Percentiles rank a stretch among this genome's conserved stretches.
These are phyloP conservation scores for Thielaviopsis cerberus DNA, from an alignment of 2,329 filamentous ascomycete species.

Conservation along the genomic window DNA sequence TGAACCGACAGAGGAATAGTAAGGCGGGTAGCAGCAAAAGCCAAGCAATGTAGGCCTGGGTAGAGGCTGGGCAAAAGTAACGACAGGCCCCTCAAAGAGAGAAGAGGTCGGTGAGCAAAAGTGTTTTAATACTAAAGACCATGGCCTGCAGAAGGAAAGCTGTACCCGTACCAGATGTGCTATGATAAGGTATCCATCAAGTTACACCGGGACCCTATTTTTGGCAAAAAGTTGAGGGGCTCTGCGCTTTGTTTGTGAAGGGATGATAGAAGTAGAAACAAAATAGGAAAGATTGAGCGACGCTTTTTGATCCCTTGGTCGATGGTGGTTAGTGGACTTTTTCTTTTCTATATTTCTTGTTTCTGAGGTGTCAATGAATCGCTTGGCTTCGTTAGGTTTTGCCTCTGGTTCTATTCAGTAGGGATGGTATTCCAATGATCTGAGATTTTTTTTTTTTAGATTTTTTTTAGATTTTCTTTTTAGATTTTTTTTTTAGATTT, in stretches of 20 bases:
- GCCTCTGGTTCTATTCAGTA: too few relatives aligned
- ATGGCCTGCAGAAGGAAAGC: background rate
- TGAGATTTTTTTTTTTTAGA: too few relatives aligned
- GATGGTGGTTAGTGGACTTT: too few relatives aligned
- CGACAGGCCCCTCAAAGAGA: background rate
- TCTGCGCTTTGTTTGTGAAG: background rate
- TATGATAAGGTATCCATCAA: background rate
- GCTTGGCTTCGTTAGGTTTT: background rate
- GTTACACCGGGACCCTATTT: background rate
- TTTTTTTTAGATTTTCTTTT: too few relatives aligned
- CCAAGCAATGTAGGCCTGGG: too few relatives aligned
- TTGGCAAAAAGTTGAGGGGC: background rate
- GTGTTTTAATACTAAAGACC: background rate
- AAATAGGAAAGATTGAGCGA: background rate
- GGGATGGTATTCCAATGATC: too few relatives aligned
- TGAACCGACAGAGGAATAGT: background rate
- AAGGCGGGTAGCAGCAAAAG: too few relatives aligned
- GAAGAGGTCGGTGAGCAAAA: background rate
- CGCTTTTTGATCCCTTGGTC: background rate
- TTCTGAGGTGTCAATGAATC: background rate
- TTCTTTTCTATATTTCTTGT: too few relatives aligned
- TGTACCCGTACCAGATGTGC: background rate
- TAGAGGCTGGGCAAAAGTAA: background rate
- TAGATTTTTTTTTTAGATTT: too few relatives aligned
- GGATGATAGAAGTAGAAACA: too few relatives aligned